Evolutionary conservation across 2,329 filamentous ascomycete genomes (phyloP).

Genomic region (Lomentospora prolificans): DNA sequence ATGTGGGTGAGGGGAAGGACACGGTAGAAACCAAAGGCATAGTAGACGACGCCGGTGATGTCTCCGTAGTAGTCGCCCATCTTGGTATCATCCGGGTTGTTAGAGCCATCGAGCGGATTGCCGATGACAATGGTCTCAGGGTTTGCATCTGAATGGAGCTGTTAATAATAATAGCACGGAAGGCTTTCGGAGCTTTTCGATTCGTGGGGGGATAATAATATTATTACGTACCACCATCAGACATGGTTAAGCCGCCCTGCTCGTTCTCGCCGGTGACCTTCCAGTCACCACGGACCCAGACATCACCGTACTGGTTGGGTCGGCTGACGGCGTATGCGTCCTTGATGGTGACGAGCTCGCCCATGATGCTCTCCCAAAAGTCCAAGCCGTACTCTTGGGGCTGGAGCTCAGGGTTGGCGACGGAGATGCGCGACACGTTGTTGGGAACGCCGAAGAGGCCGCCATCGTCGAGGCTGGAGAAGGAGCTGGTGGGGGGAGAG

Average conservation of each 20-base stretch:
- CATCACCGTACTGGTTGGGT: slow-evolving; percentile 57
- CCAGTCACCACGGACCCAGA: slow-evolving; percentile 60
- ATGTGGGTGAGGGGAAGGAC: slow-evolving; percentile 54
- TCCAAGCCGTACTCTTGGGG: slow-evolving; percentile 56
- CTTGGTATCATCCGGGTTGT: slow-evolving; percentile 48
- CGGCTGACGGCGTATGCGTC: slow-evolving; percentile 46
- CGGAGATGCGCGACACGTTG: slow-evolving; percentile 46
- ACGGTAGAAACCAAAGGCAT: slow-evolving; percentile 59
- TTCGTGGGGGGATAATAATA: not conserved
- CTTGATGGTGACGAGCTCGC: slow-evolving; percentile 56
- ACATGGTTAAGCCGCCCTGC: slow-evolving; percentile 56
- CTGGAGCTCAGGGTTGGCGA: slow-evolving; percentile 49
- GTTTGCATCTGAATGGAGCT: slow-evolving; percentile 46
- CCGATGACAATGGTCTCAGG: slow-evolving; percentile 60
- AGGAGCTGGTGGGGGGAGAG: slow-evolving; percentile 51
- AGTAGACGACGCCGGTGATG: slow-evolving; percentile 58
- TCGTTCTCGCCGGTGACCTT: slow-evolving; percentile 50
- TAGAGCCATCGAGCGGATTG: slow-evolving; percentile 52
- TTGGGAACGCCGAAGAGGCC: slow-evolving; percentile 58
- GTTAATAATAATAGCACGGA: not conserved
- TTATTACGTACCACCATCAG: slow-evolving; percentile 32
- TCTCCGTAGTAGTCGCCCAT: slow-evolving; percentile 56
- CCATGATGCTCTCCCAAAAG: slow-evolving; percentile 62
- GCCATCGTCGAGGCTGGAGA: slow-evolving; percentile 52
- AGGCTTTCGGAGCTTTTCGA: not conserved